Percentiles rank a stretch among this genome's conserved stretches.
Conservation (phyloP, 108 stramenopile species). For the Fistulifera solaris region DNA sequence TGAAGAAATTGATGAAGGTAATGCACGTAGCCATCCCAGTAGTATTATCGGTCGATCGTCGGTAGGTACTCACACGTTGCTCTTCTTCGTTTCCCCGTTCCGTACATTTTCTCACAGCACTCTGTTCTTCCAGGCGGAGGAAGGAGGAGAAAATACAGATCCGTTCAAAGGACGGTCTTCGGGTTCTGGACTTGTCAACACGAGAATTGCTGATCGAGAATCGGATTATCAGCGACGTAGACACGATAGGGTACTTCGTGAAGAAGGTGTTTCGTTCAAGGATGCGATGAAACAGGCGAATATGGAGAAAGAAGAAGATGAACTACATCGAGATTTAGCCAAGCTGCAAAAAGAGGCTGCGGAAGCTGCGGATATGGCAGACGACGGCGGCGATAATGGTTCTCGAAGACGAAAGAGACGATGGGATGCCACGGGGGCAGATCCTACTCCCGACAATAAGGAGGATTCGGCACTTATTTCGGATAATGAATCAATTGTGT, state of each 20-base stretch:
- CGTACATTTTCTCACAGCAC: not conserved
- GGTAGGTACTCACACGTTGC: slow-evolving; percentile 1
- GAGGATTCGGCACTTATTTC: slow-evolving; percentile 40
- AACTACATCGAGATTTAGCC: slow-evolving; percentile 42
- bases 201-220: slow-evolving; percentile 78
- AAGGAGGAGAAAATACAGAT: slow-evolving; percentile 42
- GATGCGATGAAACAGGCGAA: slow-evolving; percentile 80
- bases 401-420: slow-evolving; percentile 43
- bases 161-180: slow-evolving; percentile 55
- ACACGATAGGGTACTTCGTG: slow-evolving; percentile 60
- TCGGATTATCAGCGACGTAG: slow-evolving; percentile 81
- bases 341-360: slow-evolving; percentile 3
- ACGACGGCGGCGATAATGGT: slow-evolving; percentile 17
- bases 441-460: slow-evolving; percentile 9
- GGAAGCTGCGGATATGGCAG: slow-evolving; percentile 4
- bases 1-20: slow-evolving; percentile 34
- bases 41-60: not conserved
- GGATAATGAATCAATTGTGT: slow-evolving; percentile 41
- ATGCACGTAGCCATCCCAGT: slow-evolving; percentile 6
- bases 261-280: slow-evolving; percentile 73
- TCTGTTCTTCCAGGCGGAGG: slow-evolving; percentile 13
- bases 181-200: slow-evolving; percentile 72
- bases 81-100: not conserved
- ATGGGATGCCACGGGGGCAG: slow-evolving; percentile 56
- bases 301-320: slow-evolving; percentile 58